phyloP scores from a whole-genome alignment of 345 rosid species.

The Erysimum cheiranthoides region DNA sequence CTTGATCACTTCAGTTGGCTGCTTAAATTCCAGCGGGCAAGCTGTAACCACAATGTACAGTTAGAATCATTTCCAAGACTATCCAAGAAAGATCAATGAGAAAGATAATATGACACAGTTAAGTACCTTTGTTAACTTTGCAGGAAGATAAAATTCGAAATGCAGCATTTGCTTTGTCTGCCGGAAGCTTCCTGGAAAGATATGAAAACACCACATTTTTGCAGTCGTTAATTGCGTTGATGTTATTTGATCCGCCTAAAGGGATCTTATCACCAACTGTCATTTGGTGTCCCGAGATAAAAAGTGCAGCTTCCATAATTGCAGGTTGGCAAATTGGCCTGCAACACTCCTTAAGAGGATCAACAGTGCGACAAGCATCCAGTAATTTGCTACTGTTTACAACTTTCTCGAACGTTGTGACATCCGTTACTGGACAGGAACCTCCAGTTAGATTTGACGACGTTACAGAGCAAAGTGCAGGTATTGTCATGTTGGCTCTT shows the following conservation, averaged over 20 bases:
- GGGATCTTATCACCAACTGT: conserved; percentile 54
- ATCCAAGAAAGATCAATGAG: not conserved
- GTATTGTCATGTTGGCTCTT: conserved; percentile 80
- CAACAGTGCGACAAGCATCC: conserved; percentile 80
- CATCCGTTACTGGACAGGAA: conserved; percentile 82
- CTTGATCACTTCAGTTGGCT: conserved; percentile 81
- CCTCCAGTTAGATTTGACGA: conserved; percentile 90
- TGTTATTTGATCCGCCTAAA: conserved; percentile 56
- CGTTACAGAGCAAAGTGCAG: conserved; percentile 75
- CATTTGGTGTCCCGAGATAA: conserved; percentile 66
- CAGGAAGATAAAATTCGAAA: conserved; percentile 84
- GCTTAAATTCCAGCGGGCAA: conserved; percentile 86
- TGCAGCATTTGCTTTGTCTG: conserved; percentile 67
- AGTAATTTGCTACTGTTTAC: conserved; percentile 82
- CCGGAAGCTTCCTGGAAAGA: conserved; percentile 73
- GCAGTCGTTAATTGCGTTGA: conserved; percentile 69
- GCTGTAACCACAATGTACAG: conserved; percentile 56
- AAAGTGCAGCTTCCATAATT: conserved; percentile 81
- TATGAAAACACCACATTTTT: conserved; percentile 85
- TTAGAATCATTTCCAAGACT: conserved; percentile 19
- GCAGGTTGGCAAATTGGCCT: conserved; percentile 90
- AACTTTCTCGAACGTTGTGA: conserved; percentile 62
- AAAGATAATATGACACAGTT: not conserved
- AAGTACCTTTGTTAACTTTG: conserved; percentile 90
- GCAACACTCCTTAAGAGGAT: conserved; percentile 93